phyloP scores from a whole-genome alignment of 257 asterid genomes.

The Anisodus tanguticus region DNA sequence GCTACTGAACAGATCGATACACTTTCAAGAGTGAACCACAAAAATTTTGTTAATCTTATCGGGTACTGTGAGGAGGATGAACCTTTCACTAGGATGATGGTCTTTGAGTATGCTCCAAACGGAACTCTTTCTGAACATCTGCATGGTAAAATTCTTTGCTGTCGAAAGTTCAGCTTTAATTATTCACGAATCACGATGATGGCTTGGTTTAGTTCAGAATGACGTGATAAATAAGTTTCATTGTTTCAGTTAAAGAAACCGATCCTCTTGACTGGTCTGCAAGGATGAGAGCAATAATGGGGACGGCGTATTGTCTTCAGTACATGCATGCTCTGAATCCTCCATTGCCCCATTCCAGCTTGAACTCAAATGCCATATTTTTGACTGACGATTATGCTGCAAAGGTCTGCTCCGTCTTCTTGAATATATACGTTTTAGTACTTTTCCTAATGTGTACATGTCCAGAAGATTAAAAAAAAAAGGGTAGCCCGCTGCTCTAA shows the following conservation, averaged over 20 bases:
- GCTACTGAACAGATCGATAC: constrained; percentile 60
- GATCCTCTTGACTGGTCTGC: constrained; percentile 93
- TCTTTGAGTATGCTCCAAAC: constrained; percentile 96
- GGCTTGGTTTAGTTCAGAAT: background rate
- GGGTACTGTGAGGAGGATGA: constrained; percentile 93
- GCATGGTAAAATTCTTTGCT: constrained; percentile 59
- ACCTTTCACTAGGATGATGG: constrained; percentile 94
- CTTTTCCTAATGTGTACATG: background rate
- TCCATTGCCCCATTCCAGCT: constrained; percentile 60
- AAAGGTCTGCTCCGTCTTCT: constrained; percentile 60
- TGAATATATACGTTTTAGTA: background rate
- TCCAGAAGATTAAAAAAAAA: background rate
- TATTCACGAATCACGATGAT: background rate
- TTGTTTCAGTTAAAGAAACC: constrained; percentile 63
- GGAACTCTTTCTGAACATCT: constrained; percentile 86
- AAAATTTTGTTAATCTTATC: constrained; percentile 82
- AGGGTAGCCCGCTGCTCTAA: too few relatives aligned
- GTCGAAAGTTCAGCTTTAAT: constrained; percentile 21
- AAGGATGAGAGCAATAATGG: constrained; percentile 86
- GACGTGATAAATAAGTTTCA: background rate
- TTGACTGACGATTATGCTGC: constrained; percentile 98
- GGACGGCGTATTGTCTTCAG: constrained; percentile 78
- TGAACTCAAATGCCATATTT: constrained; percentile 59
- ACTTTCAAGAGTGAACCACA: constrained; percentile 87
- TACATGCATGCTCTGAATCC: constrained; percentile 86